Percentiles rank a stretch among this genome's conserved stretches.
phyloP scores from a whole-genome alignment of 768 basidiomycete species.

The button mushroom (Agaricus bisporus) region DNA sequence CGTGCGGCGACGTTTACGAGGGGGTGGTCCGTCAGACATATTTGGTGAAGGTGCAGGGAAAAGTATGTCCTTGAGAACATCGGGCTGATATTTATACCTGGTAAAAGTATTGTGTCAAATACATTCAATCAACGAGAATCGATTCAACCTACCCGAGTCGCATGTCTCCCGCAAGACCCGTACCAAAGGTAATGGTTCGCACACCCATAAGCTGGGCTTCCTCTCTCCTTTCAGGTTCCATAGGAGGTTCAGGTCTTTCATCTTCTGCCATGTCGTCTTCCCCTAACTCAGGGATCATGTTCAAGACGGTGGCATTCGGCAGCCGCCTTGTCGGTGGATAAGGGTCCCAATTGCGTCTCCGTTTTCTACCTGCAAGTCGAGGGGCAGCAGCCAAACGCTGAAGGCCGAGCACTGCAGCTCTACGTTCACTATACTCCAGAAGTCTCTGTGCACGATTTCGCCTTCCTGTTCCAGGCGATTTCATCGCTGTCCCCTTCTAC shows the following conservation, averaged over 20 bases:
- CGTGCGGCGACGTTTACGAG: slow-evolving; percentile 29
- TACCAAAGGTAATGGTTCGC: slow-evolving; percentile 45
- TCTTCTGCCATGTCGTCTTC: slow-evolving; percentile 25
- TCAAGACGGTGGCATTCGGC: slow-evolving; percentile 35
- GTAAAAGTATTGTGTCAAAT: neutral
- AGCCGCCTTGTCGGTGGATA: slow-evolving; percentile 26
- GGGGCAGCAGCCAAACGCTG: slow-evolving; percentile 18
- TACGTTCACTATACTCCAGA: slow-evolving; percentile 58
- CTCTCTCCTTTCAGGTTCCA: slow-evolving; percentile 27
- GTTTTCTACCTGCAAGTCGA: slow-evolving; percentile 36
- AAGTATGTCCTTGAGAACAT: slow-evolving; percentile 33
- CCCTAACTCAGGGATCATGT: slow-evolving; percentile 31
- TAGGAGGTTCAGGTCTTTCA: slow-evolving; percentile 12
- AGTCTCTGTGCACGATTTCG: slow-evolving; percentile 65
- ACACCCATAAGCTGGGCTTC: slow-evolving; percentile 36
- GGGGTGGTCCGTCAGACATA: slow-evolving; percentile 18
- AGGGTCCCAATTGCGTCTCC: slow-evolving; percentile 27
- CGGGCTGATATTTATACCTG: slow-evolving; percentile 51
- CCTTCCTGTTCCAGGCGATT: slow-evolving; percentile 44
- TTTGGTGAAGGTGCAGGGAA: slow-evolving; percentile 29
- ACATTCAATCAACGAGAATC: neutral
- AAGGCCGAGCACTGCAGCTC: slow-evolving; percentile 39
- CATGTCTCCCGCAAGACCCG: slow-evolving; percentile 28
- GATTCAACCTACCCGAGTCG: slow-evolving; percentile 37
- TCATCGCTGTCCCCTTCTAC: slow-evolving; percentile 46